Conservation (phyloP, 1,284 basidiomycete genomes). For the Trichosporon ovoides region DNA sequence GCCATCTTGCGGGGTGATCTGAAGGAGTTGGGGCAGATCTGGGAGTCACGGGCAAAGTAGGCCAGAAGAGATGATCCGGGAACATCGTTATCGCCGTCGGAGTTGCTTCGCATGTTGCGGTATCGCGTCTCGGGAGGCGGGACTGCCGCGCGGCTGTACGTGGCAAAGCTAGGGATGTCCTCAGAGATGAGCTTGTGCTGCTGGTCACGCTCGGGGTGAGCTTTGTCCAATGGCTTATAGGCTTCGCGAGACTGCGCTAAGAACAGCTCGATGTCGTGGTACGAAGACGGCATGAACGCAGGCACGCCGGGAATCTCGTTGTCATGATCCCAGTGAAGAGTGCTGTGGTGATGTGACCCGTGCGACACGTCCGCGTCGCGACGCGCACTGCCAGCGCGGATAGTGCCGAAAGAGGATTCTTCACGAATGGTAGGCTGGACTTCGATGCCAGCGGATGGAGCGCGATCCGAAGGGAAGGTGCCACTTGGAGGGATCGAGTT, state of each 20-base stretch:
- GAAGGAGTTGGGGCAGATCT: background rate
- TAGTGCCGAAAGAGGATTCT: background rate
- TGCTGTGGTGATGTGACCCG: background rate
- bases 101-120: background rate
- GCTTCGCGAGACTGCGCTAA: background rate
- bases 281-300: background rate
- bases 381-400: background rate
- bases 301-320: background rate
- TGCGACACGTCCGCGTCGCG: no score
- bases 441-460: background rate
- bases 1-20: background rate
- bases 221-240: background rate
- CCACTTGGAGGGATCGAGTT: background rate
- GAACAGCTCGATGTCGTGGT: slow-evolving; percentile 1
- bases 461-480: background rate
- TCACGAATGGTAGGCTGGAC: background rate
- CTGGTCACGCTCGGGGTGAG: background rate
- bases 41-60: background rate
- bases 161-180: background rate
- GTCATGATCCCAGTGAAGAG: background rate
- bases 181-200: background rate
- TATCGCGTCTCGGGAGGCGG: background rate
- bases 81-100: background rate
- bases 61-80: background rate
- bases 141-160: background rate